These are phyloP conservation scores for Moniliella sp. DNA, from an alignment of 1,284 basidiomycete species.

Conservation along the genomic window DNA sequence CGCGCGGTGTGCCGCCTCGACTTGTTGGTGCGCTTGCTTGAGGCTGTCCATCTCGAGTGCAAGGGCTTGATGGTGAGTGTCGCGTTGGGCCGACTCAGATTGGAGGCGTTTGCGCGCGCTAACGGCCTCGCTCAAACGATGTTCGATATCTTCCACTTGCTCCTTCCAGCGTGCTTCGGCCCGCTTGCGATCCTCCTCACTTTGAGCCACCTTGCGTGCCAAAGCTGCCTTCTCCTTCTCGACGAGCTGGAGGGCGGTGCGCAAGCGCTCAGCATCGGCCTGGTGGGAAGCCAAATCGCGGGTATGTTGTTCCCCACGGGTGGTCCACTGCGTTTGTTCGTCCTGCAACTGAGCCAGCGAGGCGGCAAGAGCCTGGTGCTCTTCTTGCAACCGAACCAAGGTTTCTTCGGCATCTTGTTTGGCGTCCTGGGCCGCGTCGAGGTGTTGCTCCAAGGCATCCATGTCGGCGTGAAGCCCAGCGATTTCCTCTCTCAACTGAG, in stretches of 20 bases:
- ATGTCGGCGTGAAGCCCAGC: constrained; percentile 58
- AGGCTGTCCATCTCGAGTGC: too few relatives aligned
- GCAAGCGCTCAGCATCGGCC: constrained; percentile 10
- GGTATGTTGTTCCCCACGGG: too few relatives aligned
- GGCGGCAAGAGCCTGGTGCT: constrained; percentile 63
- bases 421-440: constrained; percentile 50
- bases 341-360: too few relatives aligned
- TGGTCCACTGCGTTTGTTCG: constrained; percentile 50
- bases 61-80: too few relatives aligned
- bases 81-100: too few relatives aligned
- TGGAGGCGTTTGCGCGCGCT: too few relatives aligned
- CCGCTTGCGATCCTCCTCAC: constrained; percentile 57
- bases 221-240: constrained; percentile 46
- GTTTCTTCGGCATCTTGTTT: constrained; percentile 38
- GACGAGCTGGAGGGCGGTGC: constrained; percentile 8
- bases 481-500: constrained; percentile 64
- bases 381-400: constrained; percentile 47
- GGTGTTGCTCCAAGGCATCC: constrained; percentile 60
- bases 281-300: too few relatives aligned
- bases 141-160: constrained; percentile 36
- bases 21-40: too few relatives aligned
- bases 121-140: too few relatives aligned
- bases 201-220: constrained; percentile 48
- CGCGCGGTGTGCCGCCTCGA: too few relatives aligned
- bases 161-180: constrained; percentile 55